Evolutionary conservation across 208 protist species (phyloP).

Genomic region (Leishmania mexicana): DNA sequence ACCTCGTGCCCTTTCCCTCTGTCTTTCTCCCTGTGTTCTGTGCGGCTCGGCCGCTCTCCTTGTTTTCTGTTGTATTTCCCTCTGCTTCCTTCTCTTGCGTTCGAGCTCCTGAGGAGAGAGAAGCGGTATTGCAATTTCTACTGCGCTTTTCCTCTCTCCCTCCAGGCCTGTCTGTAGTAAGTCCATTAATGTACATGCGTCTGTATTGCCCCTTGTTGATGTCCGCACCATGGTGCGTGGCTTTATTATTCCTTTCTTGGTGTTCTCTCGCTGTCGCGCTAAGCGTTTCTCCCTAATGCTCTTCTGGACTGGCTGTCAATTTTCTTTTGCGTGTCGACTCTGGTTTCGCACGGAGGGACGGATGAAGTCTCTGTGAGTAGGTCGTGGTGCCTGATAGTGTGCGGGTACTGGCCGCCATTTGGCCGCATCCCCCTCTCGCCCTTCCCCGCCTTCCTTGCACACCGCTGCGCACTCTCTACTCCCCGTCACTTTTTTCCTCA

Average conservation of each 20-base stretch:
- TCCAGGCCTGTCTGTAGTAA: neutral
- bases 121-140: neutral
- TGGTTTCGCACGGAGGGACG: neutral
- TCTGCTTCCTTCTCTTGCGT: neutral
- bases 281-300: neutral
- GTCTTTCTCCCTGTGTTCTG: neutral
- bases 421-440: neutral
- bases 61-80: neutral
- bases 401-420: neutral
- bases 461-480: neutral
- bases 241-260: neutral
- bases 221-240: too few species aligned
- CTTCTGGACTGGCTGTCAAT: too few species aligned
- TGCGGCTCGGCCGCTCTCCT: too few species aligned
- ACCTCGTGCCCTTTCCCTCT: neutral
- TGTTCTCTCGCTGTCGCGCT: neutral
- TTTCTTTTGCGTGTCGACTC: neutral
- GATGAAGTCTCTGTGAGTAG: neutral
- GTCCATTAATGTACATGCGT: neutral
- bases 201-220: neutral
- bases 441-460: neutral
- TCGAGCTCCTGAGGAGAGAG: neutral
- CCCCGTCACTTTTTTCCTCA: neutral
- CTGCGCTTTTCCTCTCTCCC: neutral
- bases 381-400: neutral